Evolutionary conservation across 2,329 filamentous ascomycete genomes (phyloP).

Genomic region (Cyanodermella asteris): DNA sequence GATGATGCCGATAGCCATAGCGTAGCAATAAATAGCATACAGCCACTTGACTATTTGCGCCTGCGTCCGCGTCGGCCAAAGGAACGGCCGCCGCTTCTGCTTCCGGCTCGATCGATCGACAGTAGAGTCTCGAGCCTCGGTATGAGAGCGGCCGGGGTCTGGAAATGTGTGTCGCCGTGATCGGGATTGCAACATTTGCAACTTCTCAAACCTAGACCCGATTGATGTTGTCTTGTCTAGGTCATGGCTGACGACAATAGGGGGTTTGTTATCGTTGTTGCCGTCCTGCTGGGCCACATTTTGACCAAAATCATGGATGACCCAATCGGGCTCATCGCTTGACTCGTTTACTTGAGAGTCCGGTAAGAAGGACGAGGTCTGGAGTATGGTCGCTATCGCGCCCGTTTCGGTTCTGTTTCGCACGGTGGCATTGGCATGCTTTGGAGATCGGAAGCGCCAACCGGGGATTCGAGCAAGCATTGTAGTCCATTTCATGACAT

Average conservation of each 20-base stretch:
- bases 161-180: constrained; percentile 7
- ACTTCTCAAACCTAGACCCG: too few species aligned
- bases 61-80: constrained; percentile 60
- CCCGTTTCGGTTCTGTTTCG: too few species aligned
- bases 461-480: constrained; percentile 69
- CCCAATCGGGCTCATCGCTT: too few species aligned
- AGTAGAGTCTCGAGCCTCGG: neutral
- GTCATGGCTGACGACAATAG: neutral
- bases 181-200: constrained; percentile 1
- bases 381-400: too few species aligned
- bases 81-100: constrained; percentile 44
- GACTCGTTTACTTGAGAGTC: too few species aligned
- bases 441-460: constrained; percentile 61
- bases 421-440: too few species aligned
- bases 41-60: constrained; percentile 58
- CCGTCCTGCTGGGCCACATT: too few species aligned
- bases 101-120: too few species aligned
- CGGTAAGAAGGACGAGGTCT: too few species aligned
- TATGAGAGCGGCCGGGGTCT: constrained; percentile 1
- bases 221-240: neutral
- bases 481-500: constrained; percentile 64
- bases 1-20: constrained; percentile 41
- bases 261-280: neutral
- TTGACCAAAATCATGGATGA: too few species aligned
- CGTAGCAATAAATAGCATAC: constrained; percentile 63